Evolutionary conservation across 192 early-diverging fungal genomes (phyloP).

Genomic region (Backusella circina): DNA sequence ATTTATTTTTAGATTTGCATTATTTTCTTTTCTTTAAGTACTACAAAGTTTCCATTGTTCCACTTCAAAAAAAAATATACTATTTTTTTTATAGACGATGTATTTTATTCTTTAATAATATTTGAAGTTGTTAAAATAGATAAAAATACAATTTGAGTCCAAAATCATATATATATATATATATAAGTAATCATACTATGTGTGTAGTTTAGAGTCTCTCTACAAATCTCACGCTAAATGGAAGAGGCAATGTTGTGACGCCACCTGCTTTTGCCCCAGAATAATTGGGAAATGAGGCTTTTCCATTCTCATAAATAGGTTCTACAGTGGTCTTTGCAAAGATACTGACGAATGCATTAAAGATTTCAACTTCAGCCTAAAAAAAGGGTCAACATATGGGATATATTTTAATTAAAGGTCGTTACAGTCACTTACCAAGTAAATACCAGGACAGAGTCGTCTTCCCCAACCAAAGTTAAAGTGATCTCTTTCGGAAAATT

Average conservation of each 20-base stretch:
- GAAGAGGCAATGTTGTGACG: not conserved
- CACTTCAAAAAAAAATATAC: no score
- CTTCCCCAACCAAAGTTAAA: conserved; percentile 15
- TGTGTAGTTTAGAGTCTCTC: not conserved
- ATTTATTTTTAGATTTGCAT: not conserved
- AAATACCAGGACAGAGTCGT: not conserved
- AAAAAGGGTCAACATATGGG: not conserved
- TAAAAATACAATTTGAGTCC: no score
- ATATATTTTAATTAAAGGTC: no score
- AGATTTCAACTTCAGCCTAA: conserved; percentile 1
- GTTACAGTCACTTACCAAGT: not conserved
- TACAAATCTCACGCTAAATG: not conserved
- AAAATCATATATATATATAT: no score
- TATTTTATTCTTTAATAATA: not conserved
- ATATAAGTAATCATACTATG: no score
- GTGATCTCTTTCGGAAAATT: not conserved
- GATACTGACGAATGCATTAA: not conserved
- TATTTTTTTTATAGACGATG: no score
- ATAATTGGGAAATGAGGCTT: not conserved
- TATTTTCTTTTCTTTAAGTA: not conserved
- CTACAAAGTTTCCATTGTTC: no score
- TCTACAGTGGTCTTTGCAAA: not conserved
- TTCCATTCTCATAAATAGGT: not conserved
- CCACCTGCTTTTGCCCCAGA: not conserved
- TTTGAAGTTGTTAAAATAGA: not conserved